Base-by-base conservation (phyloP, 805 yeast genomes). In the Saturnispora saitoi region DNA sequence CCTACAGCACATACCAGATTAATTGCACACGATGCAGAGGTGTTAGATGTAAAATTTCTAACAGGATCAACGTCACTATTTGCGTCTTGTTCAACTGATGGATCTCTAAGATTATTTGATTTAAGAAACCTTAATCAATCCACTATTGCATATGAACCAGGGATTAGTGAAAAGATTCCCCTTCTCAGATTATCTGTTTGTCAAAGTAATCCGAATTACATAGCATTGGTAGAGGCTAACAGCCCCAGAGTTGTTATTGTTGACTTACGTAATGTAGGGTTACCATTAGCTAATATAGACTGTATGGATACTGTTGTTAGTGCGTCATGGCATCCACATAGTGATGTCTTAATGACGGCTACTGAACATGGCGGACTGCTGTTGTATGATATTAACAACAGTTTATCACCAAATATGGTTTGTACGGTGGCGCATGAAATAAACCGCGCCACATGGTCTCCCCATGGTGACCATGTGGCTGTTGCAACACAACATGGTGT, bases 1-100 rank as follows among this genome's bases (percentile, higher is more conserved):
- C 81, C 77, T 3, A 69, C 73, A 4, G 95, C 95, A 14, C 86
- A 84, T 61, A 91, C 98, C 1, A 97, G 93, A 67, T 71, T 93
- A 43, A 93, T 93, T 54, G 98, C 99, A 0, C 99, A 93, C 65
- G 99, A 93, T 63, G 80, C 83, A 54, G 97, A 89, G 64, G 99
- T 93, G 4, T 87, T 79, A 63, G 99, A 93, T 63, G 98, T 90
- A 29, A 78, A 85, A 53, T 93, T 89, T 63, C 68, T 90, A 44
- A 78, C 83, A 44, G 81, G 81, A 15, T 78, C 86, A 32, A 78
- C 83, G 41, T 76, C 84, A 59, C 75, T 90, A 26, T 93, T 93
- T 66, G 86, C 95, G 43, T 83, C 93, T 48, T 95, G 91, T 48
- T 95, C 97, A 2, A 90, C 89, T 47, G 99, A 93, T 66, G 99